Evolutionary conservation across 2,329 filamentous ascomycete genomes (phyloP).

Genomic region (Lasiodiplodia gonubiensis): DNA sequence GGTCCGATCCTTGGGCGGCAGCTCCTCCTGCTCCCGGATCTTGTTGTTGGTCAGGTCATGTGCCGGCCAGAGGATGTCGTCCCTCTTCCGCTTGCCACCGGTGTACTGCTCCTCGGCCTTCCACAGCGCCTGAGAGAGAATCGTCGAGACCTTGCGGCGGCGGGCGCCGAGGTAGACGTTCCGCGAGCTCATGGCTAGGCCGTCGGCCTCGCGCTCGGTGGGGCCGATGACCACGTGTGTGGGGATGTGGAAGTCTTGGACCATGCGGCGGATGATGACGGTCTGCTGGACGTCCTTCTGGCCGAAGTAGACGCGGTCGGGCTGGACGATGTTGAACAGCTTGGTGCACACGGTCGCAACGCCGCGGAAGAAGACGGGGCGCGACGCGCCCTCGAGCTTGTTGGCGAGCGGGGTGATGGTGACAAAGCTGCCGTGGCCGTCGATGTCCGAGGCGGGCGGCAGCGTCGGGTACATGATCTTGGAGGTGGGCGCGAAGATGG

Average conservation of each 20-base stretch:
- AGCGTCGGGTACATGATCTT: conserved; percentile 86
- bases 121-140: conserved; percentile 71
- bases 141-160: conserved; percentile 72
- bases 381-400: conserved; percentile 80
- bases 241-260: conserved; percentile 83
- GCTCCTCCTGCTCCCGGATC: conserved; percentile 65
- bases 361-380: conserved; percentile 94
- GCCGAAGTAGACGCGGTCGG: conserved; percentile 86
- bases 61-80: conserved; percentile 75
- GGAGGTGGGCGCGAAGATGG: conserved; percentile 85
- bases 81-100: conserved; percentile 60
- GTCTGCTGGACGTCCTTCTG: conserved; percentile 99
- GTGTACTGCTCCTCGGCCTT: conserved; percentile 73
- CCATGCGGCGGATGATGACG: conserved; percentile 83
- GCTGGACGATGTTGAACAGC: conserved; percentile 80
- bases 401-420: conserved; percentile 84
- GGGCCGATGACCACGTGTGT: conserved; percentile 74
- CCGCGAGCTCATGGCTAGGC: conserved; percentile 86
- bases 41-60: conserved; percentile 62
- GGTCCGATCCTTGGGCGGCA: conserved; percentile 67
- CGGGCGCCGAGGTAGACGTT: conserved; percentile 89
- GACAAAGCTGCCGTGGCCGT: conserved; percentile 86
- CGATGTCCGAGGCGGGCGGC: conserved; percentile 71
- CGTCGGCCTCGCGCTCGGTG: conserved; percentile 79
- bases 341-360: conserved; percentile 98